Evolutionary conservation across 2,329 filamentous ascomycete species (phyloP), one percentile per base, ranked within the genome.

Genomic region (Colletotrichum destructivum): DNA sequence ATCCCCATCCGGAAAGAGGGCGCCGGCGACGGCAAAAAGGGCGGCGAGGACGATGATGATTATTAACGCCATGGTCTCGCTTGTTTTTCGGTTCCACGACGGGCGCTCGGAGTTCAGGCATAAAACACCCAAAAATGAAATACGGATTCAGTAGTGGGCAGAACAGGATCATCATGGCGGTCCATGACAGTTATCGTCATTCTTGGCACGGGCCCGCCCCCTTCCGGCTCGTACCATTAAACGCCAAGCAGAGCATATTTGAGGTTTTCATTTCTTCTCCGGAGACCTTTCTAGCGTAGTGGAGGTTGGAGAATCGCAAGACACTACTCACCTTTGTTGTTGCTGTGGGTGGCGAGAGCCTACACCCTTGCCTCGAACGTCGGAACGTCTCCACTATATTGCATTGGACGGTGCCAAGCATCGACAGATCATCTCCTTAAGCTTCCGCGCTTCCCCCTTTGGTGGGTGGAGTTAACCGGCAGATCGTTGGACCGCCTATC

Each of bases 1-100:
- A 98, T 98, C 31, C 96, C 96, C 0, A 98, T 98, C 66, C 87
- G 96, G 26, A 98, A 98, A 82, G 96, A 98, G 78, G 80, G 80
- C 16, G 83, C 83, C 49, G 81, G 73, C 78, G 87, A 86, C 67
- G 80, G 83, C 51, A 85, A 85, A 74, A 86, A 86, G 46, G 84
- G 84, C 21, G 86, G 89, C 56, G 87, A 87, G 40, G 87, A 88
- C 16, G 86, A 89, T n/a, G 85, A 88, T 35, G 82, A 83, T 18
- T 71, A 59, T 26, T 42, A 71, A 16, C 13, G 15, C 56, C 42
- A 21, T 38, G 26, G 31, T 15, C 44, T n/a, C 26, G 7, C 8
- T 11, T 61, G 13, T 26, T n/a, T 11, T 38, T 26, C 7, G 5
- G 26, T 54, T 47, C 57, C 42, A 21, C n/a, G 26, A 44, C n/a